Evolutionary conservation across 1,284 basidiomycete genomes (phyloP).

Genomic region (Grifola frondosa): DNA sequence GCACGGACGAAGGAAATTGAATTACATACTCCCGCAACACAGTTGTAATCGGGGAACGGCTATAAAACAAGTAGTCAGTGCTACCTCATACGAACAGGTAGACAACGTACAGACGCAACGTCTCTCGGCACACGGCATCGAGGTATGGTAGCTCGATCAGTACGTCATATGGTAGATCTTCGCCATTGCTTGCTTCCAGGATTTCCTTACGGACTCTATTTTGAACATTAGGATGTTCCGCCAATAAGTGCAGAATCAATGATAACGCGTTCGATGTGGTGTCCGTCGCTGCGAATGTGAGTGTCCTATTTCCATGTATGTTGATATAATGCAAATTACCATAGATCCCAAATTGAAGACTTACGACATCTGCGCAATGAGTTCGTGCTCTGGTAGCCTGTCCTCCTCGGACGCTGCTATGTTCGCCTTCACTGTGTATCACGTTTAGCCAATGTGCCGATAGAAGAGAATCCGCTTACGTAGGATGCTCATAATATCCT

Average conservation of each 20-base stretch:
- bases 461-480: slow-evolving; percentile 7
- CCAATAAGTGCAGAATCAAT: slow-evolving; percentile 30
- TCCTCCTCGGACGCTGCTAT: slow-evolving; percentile 11
- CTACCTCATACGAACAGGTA: slow-evolving; percentile 9
- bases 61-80: not conserved
- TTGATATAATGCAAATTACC: not conserved
- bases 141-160: slow-evolving; percentile 33
- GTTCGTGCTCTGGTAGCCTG: slow-evolving; percentile 15
- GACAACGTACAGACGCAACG: slow-evolving; percentile 30
- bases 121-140: slow-evolving; percentile 36
- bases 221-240: slow-evolving; percentile 18
- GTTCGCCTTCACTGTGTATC: slow-evolving; percentile 13
- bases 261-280: slow-evolving; percentile 31
- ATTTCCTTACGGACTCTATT: slow-evolving; percentile 28
- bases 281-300: slow-evolving; percentile 32
- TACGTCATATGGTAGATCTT: slow-evolving; percentile 31
- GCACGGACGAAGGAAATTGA: not conserved
- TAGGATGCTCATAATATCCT: slow-evolving; percentile 16
- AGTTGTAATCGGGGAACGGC: no score
- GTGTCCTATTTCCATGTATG: slow-evolving; percentile 17
- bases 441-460: not conserved
- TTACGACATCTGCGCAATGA: slow-evolving; percentile 23
- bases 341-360: not conserved
- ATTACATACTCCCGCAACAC: no score
- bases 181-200: slow-evolving; percentile 18